These are phyloP conservation scores for Pythium brachiatum DNA, from an alignment of 352 stramenopile species.

Conservation along the genomic window DNA sequence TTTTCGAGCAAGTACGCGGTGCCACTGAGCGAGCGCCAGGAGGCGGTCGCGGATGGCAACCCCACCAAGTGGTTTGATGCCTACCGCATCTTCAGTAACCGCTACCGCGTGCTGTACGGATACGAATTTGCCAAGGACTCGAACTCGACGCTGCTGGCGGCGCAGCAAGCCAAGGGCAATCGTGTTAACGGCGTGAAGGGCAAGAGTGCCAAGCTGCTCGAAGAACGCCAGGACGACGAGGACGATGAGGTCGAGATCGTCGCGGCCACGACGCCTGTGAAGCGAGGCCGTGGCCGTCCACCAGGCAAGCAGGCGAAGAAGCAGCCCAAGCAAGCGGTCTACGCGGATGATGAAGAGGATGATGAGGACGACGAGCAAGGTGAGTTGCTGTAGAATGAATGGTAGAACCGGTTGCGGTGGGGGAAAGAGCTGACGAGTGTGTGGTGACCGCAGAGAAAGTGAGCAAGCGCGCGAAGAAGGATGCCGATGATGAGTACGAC, in stretches of 20 bases:
- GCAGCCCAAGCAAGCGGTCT: slow-evolving; percentile 5
- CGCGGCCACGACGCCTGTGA: slow-evolving; percentile 8
- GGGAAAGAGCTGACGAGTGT: background rate
- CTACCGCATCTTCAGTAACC: slow-evolving; percentile 65
- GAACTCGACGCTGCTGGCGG: slow-evolving; percentile 16
- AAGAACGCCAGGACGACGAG: slow-evolving; percentile 12
- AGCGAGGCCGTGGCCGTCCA: slow-evolving; percentile 21
- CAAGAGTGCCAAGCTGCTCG: background rate
- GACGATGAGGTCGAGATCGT: slow-evolving; percentile 30
- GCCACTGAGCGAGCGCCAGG: slow-evolving; percentile 42
- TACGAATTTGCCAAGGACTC: slow-evolving; percentile 29
- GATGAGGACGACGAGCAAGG: slow-evolving; percentile 6
- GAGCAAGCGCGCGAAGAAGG: slow-evolving; percentile 13
- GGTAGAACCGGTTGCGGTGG: too few relatives aligned
- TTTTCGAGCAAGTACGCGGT: slow-evolving; percentile 73
- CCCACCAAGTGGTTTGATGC: slow-evolving; percentile 58
- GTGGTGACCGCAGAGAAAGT: background rate
- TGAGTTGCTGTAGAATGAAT: slow-evolving; percentile 1
- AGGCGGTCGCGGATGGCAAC: slow-evolving; percentile 32
- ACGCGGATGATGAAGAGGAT: background rate
- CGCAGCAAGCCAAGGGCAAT: slow-evolving; percentile 17
- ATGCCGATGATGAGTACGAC: slow-evolving; percentile 21
- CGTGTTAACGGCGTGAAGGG: background rate
- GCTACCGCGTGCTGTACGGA: slow-evolving; percentile 30
- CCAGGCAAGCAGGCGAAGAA: slow-evolving; percentile 28